Conservation (phyloP, 208 protist species). For the Phytomonas sp. region DNA sequence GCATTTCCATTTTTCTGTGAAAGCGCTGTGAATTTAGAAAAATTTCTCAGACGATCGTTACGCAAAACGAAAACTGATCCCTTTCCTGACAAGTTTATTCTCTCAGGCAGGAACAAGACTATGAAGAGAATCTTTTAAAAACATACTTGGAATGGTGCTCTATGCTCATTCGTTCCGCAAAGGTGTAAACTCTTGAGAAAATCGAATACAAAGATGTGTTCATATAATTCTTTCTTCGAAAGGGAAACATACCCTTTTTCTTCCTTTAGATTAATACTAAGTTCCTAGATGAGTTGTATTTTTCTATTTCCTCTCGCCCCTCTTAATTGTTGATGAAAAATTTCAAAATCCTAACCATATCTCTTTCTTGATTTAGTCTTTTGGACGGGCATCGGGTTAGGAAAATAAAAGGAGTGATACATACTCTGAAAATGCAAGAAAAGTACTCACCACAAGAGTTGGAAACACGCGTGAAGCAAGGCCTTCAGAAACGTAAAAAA, state of each 20-base stretch:
- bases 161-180: not conserved
- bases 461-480: conserved; percentile 76
- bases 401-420: conserved; percentile 10
- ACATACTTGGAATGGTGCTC: not conserved
- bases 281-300: not conserved
- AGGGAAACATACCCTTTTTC: not conserved
- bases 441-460: conserved; percentile 49
- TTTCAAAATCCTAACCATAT: not conserved
- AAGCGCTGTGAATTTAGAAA: not conserved
- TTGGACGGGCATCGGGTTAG: not conserved
- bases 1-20: not conserved
- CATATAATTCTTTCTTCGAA: not conserved
- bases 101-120: not conserved
- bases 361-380: not conserved
- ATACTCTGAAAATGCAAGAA: conserved; percentile 29
- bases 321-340: not conserved
- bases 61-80: not conserved
- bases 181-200: not conserved
- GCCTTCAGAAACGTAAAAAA: conserved; percentile 87
- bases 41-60: not conserved
- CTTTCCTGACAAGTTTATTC: not conserved
- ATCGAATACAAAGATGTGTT: not conserved
- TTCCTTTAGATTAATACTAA: not conserved
- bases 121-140: not conserved
- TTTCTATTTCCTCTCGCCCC: not conserved